Evolutionary conservation across 2,329 filamentous ascomycete species (phyloP), one percentile per base, ranked within the genome.

Genomic region (Xylariaceae sp.): DNA sequence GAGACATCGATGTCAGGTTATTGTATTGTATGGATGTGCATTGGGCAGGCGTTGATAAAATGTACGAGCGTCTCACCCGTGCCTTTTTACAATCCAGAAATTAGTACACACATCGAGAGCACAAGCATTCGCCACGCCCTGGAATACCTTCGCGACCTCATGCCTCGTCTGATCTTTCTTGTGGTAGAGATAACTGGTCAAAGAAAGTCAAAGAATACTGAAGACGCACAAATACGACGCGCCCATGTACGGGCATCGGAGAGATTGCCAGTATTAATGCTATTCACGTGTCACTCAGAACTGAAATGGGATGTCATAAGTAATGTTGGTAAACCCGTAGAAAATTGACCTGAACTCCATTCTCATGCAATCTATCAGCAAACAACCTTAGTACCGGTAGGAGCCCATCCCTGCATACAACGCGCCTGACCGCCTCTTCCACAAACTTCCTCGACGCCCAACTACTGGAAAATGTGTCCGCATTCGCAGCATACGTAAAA

Each of bases 401-500:
- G 8, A 37, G 12, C 5, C 19, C 56, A 50, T 44, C 48, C 40
- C 56, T 55, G 54, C 53, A 55, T 57, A 56, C 19, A 30, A 32
- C n/a, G 31, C 39, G 34, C 27, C 9, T 27, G 27, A 34, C 27
- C 48, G 11, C 26, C 19, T 29, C n/a, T 30, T 30, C 30, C 40
- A n/a, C 48, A 34, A 41, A 34, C 6, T 8, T 40, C 30, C n/a
- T 32, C 31, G 4, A 43, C 12, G 19, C 44, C 6, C 32, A 8
- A 34, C 65, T 72, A 85, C 67, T 80, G 76, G 70, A 91, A 96
- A 67, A 96, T 94, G 70, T 92, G 84, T 73, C 91, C 90, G 74
- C 94, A 99, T 57, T 86, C 84, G 77, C 89, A 94, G 79, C 94
- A 99, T 53, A 99, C 94, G 68, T 91, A 92, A 71, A 92, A 92